Percentiles rank a stretch among this genome's conserved stretches.
These are phyloP conservation scores for Diaporthe eres DNA, from an alignment of 2,329 filamentous ascomycete species.

Conservation along the genomic window DNA sequence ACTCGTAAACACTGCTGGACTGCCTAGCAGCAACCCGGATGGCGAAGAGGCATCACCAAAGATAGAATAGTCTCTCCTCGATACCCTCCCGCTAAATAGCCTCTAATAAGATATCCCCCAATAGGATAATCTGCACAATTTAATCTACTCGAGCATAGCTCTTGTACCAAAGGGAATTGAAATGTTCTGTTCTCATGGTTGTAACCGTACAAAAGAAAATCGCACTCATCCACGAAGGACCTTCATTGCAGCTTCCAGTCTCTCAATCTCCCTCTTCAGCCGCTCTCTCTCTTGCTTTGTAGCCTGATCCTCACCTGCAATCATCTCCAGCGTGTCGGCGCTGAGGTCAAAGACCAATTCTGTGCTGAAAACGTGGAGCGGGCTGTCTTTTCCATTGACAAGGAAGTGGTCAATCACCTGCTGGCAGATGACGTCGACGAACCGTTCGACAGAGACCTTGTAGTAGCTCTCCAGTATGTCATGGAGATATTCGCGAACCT, in stretches of 20 bases:
- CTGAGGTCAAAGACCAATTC: conserved; percentile 64
- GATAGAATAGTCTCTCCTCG: no score
- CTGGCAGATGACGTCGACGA: conserved; percentile 73
- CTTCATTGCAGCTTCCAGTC: conserved; percentile 55
- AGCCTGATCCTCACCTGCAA: conserved; percentile 70
- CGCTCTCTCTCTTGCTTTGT: conserved; percentile 57
- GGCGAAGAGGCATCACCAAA: no score
- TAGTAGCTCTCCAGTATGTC: conserved; percentile 75
- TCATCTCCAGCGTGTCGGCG: conserved; percentile 62
- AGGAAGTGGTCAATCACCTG: conserved; percentile 71
- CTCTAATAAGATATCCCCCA: no score
- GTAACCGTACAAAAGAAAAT: no score
- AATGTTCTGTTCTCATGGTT: no score
- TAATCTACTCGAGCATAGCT: no score
- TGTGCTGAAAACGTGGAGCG: conserved; percentile 66
- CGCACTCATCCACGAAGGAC: conserved; percentile 44
- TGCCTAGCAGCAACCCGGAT: background rate
- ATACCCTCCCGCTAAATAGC: no score
- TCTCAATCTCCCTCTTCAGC: conserved; percentile 61
- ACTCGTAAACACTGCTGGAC: background rate
- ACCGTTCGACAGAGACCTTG: conserved; percentile 70
- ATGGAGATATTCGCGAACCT: conserved; percentile 64
- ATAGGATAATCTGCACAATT: no score
- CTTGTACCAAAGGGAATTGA: no score
- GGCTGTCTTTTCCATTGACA: conserved; percentile 62